These are phyloP conservation scores for Priceomyces carsonii DNA, from an alignment of 805 yeast species.

Conservation along the genomic window DNA sequence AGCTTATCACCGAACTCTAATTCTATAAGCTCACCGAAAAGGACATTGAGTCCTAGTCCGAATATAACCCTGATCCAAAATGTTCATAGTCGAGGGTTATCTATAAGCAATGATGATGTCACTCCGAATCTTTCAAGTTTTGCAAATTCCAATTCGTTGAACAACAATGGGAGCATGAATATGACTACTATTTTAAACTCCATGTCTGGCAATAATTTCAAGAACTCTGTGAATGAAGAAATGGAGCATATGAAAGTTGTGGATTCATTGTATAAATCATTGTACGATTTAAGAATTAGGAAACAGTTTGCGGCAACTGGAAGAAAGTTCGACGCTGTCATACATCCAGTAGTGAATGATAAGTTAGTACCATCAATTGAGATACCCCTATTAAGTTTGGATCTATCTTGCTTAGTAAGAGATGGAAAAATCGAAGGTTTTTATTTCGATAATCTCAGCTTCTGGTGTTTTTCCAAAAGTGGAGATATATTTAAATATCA, in stretches of 20 bases:
- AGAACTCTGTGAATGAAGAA: constrained; percentile 8
- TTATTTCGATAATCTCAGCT: constrained; percentile 24
- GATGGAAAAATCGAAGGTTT: constrained; percentile 39
- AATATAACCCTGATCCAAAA: constrained; percentile 1
- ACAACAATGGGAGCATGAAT: constrained; percentile 16
- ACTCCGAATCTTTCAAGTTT: constrained; percentile 2
- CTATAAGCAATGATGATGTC: constrained; percentile 7
- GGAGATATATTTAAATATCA: constrained; percentile 41
- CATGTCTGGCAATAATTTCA: constrained; percentile 2
- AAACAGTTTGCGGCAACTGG: constrained; percentile 25
- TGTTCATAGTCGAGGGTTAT: constrained; percentile 4
- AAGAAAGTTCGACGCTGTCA: constrained; percentile 20
- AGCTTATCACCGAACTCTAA: constrained; percentile 6
- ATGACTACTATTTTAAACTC: constrained; percentile 23
- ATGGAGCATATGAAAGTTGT: constrained; percentile 27
- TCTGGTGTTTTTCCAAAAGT: constrained; percentile 41
- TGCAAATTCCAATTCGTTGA: constrained; percentile 2
- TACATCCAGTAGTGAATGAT: constrained; percentile 40
- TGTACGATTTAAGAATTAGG: constrained; percentile 35
- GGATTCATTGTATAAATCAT: constrained; percentile 31
- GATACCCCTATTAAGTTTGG: constrained; percentile 33
- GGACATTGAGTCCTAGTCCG: constrained; percentile 2
- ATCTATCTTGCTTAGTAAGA: constrained; percentile 30
- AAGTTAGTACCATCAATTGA: constrained; percentile 39
- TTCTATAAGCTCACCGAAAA: constrained; percentile 8